These are phyloP conservation scores for Taphrina pruni DNA, from an alignment of 1,139 yeast species.

Conservation along the genomic window DNA sequence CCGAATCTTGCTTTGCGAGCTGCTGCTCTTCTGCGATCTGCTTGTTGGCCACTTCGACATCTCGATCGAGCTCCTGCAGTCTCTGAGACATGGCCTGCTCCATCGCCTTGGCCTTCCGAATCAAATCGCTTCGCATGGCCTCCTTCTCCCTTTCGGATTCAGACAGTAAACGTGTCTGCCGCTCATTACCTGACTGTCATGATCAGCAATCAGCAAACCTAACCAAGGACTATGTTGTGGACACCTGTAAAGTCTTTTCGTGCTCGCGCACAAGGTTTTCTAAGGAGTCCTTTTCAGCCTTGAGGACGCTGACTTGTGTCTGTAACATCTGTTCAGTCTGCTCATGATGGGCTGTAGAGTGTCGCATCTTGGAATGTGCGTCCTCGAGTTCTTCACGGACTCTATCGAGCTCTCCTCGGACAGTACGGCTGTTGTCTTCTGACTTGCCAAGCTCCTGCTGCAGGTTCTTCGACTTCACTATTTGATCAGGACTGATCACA, in stretches of 20 bases:
- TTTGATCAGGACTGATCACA: not conserved
- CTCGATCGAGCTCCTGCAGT: not conserved
- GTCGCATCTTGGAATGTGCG: not conserved
- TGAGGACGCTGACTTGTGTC: constrained; percentile 18
- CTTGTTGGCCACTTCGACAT: not conserved
- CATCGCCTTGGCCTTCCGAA: not conserved
- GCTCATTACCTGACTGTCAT: not conserved
- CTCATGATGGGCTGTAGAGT: constrained; percentile 8
- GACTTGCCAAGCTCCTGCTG: constrained; percentile 4
- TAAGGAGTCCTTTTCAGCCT: constrained; percentile 2
- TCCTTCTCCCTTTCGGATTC: constrained; percentile 1
- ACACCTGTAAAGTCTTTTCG: not conserved
- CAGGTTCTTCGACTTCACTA: not conserved
- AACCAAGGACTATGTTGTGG: not conserved
- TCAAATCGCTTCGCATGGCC: not conserved
- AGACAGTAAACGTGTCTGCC: not conserved
- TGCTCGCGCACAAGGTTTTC: constrained; percentile 6
- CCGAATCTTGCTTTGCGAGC: not conserved
- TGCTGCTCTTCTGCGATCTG: not conserved
- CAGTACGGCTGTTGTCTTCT: not conserved
- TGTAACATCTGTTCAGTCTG: not conserved
- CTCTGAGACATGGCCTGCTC: constrained; percentile 10
- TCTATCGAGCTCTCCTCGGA: not conserved
- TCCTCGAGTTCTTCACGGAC: constrained; percentile 1
- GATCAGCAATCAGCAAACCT: not conserved